Evolutionary conservation across 164 flowering plant species (phyloP).

Genomic region (Houttuynia cordata): DNA sequence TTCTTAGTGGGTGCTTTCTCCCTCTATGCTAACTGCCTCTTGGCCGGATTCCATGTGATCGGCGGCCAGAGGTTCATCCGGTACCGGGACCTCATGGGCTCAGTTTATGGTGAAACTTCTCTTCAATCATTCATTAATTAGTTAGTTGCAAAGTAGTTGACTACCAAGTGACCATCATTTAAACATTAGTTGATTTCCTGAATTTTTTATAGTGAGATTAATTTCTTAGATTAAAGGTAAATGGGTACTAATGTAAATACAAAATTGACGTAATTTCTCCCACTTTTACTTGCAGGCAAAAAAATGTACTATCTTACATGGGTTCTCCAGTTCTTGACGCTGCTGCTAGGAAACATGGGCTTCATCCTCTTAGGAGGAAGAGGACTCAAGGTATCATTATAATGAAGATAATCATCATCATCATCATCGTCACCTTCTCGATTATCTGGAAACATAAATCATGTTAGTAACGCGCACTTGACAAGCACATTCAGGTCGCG

Average conservation of each 20-base stretch:
- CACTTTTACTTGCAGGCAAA: conserved; percentile 23
- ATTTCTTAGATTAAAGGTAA: no score
- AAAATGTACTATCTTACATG: conserved; percentile 38
- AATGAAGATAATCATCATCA: no score
- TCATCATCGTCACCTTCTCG: no score
- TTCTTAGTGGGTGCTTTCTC: conserved; percentile 20
- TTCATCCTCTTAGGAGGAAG: conserved; percentile 47
- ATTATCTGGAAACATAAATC: no score
- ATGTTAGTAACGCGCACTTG: no score
- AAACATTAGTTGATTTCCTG: no score
- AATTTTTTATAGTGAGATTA: no score
- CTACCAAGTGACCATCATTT: background rate
- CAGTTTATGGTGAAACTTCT: conserved; percentile 26
- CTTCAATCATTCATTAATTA: background rate
- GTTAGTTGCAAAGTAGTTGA: no score
- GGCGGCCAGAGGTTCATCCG: conserved; percentile 46
- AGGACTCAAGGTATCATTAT: conserved; percentile 34
- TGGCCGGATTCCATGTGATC: conserved; percentile 39
- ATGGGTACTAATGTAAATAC: no score
- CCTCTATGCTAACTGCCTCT: conserved; percentile 37
- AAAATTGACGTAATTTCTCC: no score
- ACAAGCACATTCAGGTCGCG: no score
- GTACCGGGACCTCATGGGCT: conserved; percentile 54
- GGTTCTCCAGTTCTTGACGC: conserved; percentile 30
- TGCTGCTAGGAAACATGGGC: conserved; percentile 46